Evolutionary conservation across 1,284 basidiomycete species (phyloP).

Genomic region (Uromyces viciae-fabae): DNA sequence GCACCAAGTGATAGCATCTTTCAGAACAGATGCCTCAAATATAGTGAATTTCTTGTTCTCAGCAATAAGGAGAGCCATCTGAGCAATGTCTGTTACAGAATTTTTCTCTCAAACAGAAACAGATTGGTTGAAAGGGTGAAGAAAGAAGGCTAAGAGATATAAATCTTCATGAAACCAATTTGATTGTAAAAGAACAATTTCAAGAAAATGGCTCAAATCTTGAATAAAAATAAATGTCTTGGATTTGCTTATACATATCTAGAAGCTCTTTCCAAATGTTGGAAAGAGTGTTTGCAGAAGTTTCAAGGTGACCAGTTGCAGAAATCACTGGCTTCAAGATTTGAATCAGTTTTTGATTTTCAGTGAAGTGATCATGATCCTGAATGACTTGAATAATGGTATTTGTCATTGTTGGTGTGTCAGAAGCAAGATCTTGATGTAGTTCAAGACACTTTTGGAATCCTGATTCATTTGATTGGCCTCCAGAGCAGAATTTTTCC

Average conservation of each 20-base stretch:
- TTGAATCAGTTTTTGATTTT: neutral
- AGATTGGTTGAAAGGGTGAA: neutral
- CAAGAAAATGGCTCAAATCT: neutral
- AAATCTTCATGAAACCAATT: neutral
- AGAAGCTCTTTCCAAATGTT: constrained; percentile 9
- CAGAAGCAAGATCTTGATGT: neutral
- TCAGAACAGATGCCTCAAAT: too few species aligned
- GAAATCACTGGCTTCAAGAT: neutral
- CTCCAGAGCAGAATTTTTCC: neutral
- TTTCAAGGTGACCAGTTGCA: neutral
- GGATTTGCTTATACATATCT: neutral
- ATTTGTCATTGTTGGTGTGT: neutral
- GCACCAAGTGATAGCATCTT: too few species aligned
- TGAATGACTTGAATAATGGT: neutral
- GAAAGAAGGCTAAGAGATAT: constrained; percentile 19
- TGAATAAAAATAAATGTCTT: neutral
- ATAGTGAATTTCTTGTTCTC: neutral
- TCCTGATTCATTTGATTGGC: neutral
- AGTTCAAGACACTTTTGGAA: constrained; percentile 6
- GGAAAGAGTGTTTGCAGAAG: neutral
- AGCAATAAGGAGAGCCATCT: neutral
- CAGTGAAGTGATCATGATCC: constrained; percentile 11
- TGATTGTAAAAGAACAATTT: neutral
- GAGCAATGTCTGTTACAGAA: neutral
- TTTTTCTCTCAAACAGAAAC: neutral